phyloP scores from a whole-genome alignment of 768 basidiomycete genomes.

The Scleroderma bovista region DNA sequence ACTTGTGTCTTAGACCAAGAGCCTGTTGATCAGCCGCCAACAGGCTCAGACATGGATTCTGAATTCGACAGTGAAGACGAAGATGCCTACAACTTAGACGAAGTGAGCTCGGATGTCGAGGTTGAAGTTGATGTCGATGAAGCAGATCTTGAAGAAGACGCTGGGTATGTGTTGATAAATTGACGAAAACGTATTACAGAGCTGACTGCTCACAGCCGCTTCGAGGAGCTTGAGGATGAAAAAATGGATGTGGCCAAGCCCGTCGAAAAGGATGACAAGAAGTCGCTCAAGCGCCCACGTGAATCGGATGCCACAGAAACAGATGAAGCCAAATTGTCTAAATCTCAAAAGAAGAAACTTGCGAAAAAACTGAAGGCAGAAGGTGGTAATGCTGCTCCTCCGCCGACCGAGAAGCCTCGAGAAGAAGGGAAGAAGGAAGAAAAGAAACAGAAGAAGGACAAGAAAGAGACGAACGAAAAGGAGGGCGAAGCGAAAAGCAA shows the following conservation, averaged over 20 bases:
- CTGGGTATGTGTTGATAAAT: conserved; percentile 32
- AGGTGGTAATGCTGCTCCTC: conserved; percentile 38
- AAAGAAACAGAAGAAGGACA: conserved; percentile 57
- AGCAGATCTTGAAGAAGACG: conserved; percentile 42
- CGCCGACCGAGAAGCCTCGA: conserved; percentile 15
- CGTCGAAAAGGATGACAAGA: neutral
- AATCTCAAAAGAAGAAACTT: conserved; percentile 54
- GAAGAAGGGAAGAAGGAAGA: conserved; percentile 34
- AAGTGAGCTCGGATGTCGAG: conserved; percentile 82
- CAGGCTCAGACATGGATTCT: conserved; percentile 45
- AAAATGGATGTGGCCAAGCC: conserved; percentile 21
- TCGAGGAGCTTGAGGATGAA: conserved; percentile 58
- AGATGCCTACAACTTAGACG: conserved; percentile 54
- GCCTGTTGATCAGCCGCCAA: conserved; percentile 44
- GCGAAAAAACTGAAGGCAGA: conserved; percentile 73
- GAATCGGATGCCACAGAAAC: conserved; percentile 48
- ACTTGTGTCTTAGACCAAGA: conserved; percentile 44
- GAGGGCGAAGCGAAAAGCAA: conserved; percentile 26
- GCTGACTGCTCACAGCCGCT: conserved; percentile 38
- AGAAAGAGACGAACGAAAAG: conserved; percentile 40
- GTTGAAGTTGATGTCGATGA: conserved; percentile 65
- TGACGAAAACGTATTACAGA: neutral
- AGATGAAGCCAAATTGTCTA: conserved; percentile 37
- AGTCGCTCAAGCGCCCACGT: conserved; percentile 59
- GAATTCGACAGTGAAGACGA: conserved; percentile 39